Base-by-base conservation (phyloP, 805 yeast species). In the Candida ovalis region DNA sequence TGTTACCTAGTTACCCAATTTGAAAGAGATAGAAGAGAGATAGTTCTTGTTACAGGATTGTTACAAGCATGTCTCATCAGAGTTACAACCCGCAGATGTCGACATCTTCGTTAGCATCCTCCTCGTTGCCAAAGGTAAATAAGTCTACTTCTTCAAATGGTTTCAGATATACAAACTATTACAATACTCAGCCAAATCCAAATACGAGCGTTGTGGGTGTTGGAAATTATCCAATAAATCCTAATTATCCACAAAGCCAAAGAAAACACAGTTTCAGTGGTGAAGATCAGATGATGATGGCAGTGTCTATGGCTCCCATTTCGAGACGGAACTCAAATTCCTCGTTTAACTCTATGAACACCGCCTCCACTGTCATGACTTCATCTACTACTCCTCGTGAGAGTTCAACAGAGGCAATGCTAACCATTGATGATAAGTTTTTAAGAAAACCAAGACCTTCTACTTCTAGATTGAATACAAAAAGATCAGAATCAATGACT, bases 401-500 rank as follows among this genome's bases (percentile, higher is more conserved):
- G 41, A 44, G 68, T 41, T 67, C 74, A 13, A 75, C 79, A 2
- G 75, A 66, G 17, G 64, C 68, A 18, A 58, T 76, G 43, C 47
- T 72, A 40, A 52, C 58, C 15, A 55, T 73, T 32, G 78, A 75
- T 24, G 63, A 62, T 24, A 68, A 64, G 49, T 75, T 77, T 51
- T 56, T 55, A n/a, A 69, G 69, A 45, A 70, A 68, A 48, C 51
- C 72, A 10, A 58, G 71, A 44, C 67, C 70, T 44, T 54, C 13
- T 53, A 54, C 47, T 13, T 7, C 35, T 5, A 44, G 51, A 46
- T 19, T 54, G 35, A 40, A 52, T 46, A 23, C 44, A 30, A 40
- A 41, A 43, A 49, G 58, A 35, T 54, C 60, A 4, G 55, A 51
- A 17, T 56, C 60, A 4, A 40, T 53, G 49, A 46, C 58, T 7